phyloP scores from a whole-genome alignment of 371 early-diverging fungal genomes.

The Phascolomyces articulosus region DNA sequence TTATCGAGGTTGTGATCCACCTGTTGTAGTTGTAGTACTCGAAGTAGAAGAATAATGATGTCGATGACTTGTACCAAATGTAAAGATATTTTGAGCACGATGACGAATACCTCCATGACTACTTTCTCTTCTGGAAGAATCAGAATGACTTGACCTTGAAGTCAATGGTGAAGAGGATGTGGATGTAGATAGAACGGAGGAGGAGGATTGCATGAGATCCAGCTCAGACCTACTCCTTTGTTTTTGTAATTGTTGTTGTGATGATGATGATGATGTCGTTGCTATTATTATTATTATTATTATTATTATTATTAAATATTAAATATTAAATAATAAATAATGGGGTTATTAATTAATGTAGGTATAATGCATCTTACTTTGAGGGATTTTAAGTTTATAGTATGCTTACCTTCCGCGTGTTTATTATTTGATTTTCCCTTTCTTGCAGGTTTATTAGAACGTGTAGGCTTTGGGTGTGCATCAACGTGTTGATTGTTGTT shows the following conservation, averaged over 20 bases:
- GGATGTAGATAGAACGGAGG: neutral
- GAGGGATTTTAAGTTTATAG: no score
- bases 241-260: slow-evolving; percentile 13
- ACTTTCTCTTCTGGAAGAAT: neutral
- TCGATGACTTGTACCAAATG: slow-evolving; percentile 3
- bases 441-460: slow-evolving; percentile 3
- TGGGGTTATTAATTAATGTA: neutral
- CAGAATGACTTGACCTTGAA: slow-evolving; percentile 10
- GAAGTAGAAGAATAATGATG: neutral
- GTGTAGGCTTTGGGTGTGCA: neutral
- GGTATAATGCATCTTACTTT: no score
- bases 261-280: slow-evolving; percentile 1
- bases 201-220: slow-evolving; percentile 30
- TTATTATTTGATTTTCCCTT: slow-evolving; percentile 10
- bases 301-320: no score
- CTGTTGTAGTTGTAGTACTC: neutral
- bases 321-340: no score
- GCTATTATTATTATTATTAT: neutral
- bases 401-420: neutral
- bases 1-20: neutral
- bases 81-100: slow-evolving; percentile 29
- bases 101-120: slow-evolving; percentile 21
- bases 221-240: slow-evolving; percentile 42
- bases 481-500: neutral
- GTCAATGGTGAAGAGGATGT: neutral